phyloP scores from a whole-genome alignment of 495 filamentous ascomycete genomes.

The Oidiodendron maius region DNA sequence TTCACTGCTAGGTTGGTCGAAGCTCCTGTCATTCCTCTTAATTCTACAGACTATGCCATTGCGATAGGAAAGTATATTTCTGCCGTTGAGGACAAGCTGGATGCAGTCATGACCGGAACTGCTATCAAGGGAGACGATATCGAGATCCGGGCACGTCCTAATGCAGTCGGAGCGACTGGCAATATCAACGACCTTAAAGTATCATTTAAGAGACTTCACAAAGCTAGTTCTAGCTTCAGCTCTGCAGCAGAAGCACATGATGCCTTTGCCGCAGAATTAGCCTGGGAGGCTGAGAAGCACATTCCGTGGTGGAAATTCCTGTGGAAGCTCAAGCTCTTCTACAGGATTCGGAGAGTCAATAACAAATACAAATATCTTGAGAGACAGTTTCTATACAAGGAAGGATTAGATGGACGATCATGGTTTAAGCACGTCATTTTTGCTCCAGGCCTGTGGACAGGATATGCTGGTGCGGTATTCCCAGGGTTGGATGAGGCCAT shows the following conservation, averaged over 20 bases:
- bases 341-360: constrained; percentile 59
- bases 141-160: constrained; percentile 43
- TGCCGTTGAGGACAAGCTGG: constrained; percentile 60
- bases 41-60: constrained; percentile 67
- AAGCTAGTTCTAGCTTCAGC: constrained; percentile 44
- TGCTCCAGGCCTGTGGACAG: constrained; percentile 83
- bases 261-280: constrained; percentile 54
- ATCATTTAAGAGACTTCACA: constrained; percentile 35
- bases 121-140: constrained; percentile 38
- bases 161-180: constrained; percentile 26
- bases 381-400: constrained; percentile 69
- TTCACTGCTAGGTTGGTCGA: constrained; percentile 76
- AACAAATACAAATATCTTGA: constrained; percentile 73
- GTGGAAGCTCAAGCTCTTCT: constrained; percentile 56
- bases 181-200: constrained; percentile 53
- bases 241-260: constrained; percentile 54
- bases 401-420: constrained; percentile 72
- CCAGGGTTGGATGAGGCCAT: constrained; percentile 84
- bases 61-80: constrained; percentile 58
- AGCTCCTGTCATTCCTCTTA: constrained; percentile 69
- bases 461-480: constrained; percentile 77
- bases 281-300: constrained; percentile 58
- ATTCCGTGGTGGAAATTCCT: constrained; percentile 80
- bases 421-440: constrained; percentile 96
- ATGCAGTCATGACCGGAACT: constrained; percentile 18